Evolutionary conservation across 208 protist species (phyloP), one percentile per base, ranked within the genome.

Genomic region (Trichomonas gallinae): DNA sequence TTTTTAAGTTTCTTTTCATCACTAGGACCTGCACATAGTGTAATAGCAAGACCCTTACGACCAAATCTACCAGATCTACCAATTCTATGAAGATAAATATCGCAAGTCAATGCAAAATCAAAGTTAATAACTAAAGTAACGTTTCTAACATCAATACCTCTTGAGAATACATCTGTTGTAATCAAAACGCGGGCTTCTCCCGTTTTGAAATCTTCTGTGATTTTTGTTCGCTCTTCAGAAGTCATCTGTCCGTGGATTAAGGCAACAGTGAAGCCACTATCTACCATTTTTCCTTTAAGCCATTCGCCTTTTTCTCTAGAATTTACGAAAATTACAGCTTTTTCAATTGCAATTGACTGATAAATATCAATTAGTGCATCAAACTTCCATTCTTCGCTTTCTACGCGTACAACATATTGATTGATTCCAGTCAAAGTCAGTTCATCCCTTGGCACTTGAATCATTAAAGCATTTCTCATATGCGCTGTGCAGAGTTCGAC

Each of bases 61-160:
- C 99, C 99, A 98, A 97, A 99, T 98, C 97, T 98, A 98, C 98
- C 99, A 97, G 96, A 97, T 96, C 98, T 87, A 96, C 98, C 98
- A 82, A 98, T 98, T 51, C 98, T 83, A 96, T 98, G 98, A 34
- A 98, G 93, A 97, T 98, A 98, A 58, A 96, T 96, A 96, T 99
- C 98, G 96, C 98, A 97, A 83, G 98, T 98, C 36, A 97, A 98
- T 85, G 99, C 99, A 51, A 99, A 96, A 96, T 99, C 99, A 97
- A 99, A 99, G 98, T 99, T 99, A 96, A 99, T 98, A 72, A 99
- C 99, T 17, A 99, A 98, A 6, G 98, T 98, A 26, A 99, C 98
- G 97, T 99, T 98, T 97, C 98, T 98, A 38, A 99, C 98, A 97
- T 99, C 98, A 96, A 98, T 98, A 97, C 98, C 98, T 82, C 96